Base-by-base conservation (phyloP, 2,329 filamentous ascomycete genomes). In the Trematosphaeria pertusa region DNA sequence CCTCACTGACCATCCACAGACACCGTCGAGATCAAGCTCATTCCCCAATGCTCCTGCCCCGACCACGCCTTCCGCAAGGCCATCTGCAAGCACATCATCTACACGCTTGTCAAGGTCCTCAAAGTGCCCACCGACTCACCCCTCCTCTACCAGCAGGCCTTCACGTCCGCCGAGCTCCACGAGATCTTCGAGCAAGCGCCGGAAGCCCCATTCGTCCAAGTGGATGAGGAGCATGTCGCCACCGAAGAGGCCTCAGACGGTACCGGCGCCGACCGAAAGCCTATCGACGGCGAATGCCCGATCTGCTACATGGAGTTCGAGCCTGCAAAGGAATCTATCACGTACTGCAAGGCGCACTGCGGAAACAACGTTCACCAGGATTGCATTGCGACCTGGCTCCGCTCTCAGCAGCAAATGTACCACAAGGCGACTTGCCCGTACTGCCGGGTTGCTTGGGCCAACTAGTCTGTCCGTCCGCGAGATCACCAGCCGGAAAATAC, bases 1-100 rank as follows among this genome's bases (percentile, higher is more conserved):
- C 6, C 9, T 14, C 8, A 12, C 35, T 37, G 17, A 22, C 14
- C n/a, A n/a, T n/a, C 10, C 18, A 8, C 14, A 39, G 37, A 47
- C 18, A 42, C 32, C 1, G 77, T 83, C 20, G 73, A 65, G 9
- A 79, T 86, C 45, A 65, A 67, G 46, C 77, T 77, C 43, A 59
- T 74, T n/a, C 80, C 81, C 1, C 67, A 48, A 6, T 84, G 81
- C 62, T 74, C 70, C 41, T 84, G 81, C 65, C 78, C 79, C 0
- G 78, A 82, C 63, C 68, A 72, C 2, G 31, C 18, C 18, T 78
- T 78, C 42, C 78, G 81, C 5, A 78, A 79, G 34, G 77, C 82
- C 53, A 22, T 35, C 17, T 86, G 83, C 75, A 85, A 85, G 58
- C 84, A 87, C 55, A 69, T 83, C 15, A 46, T 85, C 37, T 87